A percentile compares a stretch with the other conserved stretches of the same genome.
phyloP scores from a whole-genome alignment of 1,284 basidiomycete genomes.

The Sanguinoderma infundibulare region DNA sequence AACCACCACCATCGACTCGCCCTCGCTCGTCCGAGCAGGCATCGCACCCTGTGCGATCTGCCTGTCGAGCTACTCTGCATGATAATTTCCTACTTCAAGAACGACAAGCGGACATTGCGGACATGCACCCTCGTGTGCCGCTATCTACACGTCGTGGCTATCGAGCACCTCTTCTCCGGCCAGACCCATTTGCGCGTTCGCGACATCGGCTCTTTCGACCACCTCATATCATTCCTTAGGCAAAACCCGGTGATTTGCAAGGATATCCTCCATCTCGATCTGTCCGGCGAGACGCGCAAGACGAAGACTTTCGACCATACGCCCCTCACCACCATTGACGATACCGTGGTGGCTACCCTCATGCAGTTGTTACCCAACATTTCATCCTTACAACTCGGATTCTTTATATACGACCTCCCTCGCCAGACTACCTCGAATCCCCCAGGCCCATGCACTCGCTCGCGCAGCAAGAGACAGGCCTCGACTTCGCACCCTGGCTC shows the following conservation, averaged over 20 bases:
- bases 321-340: too few relatives aligned
- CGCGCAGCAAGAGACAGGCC: too few relatives aligned
- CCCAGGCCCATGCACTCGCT: too few relatives aligned
- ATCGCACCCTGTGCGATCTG: not conserved
- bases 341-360: not conserved
- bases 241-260: too few relatives aligned
- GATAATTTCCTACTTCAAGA: not conserved
- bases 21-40: not conserved
- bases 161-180: not conserved
- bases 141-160: not conserved
- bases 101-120: not conserved
- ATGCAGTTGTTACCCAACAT: not conserved
- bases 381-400: not conserved
- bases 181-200: not conserved
- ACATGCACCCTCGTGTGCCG: not conserved
- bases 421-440: not conserved
- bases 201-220: not conserved
- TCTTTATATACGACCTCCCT: not conserved
- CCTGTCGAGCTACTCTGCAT: not conserved
- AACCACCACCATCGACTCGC: not conserved
- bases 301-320: too few relatives aligned
- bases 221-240: too few relatives aligned
- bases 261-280: too few relatives aligned
- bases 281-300: too few relatives aligned
- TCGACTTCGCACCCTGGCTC: too few relatives aligned